These are phyloP conservation scores for Hylodesmum podocarpum DNA, from an alignment of 306 rosid species.

Conservation along the genomic window DNA sequence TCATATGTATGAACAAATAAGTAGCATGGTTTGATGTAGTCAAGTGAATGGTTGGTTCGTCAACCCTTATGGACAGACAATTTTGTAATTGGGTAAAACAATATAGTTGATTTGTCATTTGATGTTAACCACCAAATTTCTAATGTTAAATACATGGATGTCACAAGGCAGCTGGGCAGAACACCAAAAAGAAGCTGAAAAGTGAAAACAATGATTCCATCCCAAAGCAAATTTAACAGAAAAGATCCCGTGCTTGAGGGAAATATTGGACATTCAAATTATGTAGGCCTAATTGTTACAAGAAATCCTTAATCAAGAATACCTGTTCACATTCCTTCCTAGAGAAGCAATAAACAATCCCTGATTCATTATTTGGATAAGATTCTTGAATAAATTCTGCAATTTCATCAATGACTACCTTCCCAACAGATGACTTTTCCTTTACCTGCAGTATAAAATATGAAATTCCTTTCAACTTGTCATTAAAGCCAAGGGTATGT, in stretches of 20 bases:
- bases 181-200: conserved; percentile 9
- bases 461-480: neutral
- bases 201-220: neutral
- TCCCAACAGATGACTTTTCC: conserved; percentile 84
- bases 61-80: neutral
- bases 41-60: neutral
- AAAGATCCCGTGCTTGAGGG: neutral
- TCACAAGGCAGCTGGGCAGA: neutral
- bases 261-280: conserved; percentile 21
- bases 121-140: neutral
- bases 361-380: conserved; percentile 77
- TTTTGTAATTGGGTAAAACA: neutral
- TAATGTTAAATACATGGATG: neutral
- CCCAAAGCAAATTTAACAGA: conserved; percentile 9
- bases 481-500: conserved; percentile 13
- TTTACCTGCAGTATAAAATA: conserved; percentile 58
- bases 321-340: conserved; percentile 98
- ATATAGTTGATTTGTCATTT: neutral
- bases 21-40: neutral
- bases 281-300: conserved; percentile 6
- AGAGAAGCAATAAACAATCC: conserved; percentile 94
- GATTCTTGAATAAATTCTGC: conserved; percentile 68
- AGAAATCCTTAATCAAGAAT: conserved; percentile 19
- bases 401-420: conserved; percentile 80
- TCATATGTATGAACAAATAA: neutral